phyloP scores from a whole-genome alignment of 495 filamentous ascomycete genomes.

The Penicillium paxilli region DNA sequence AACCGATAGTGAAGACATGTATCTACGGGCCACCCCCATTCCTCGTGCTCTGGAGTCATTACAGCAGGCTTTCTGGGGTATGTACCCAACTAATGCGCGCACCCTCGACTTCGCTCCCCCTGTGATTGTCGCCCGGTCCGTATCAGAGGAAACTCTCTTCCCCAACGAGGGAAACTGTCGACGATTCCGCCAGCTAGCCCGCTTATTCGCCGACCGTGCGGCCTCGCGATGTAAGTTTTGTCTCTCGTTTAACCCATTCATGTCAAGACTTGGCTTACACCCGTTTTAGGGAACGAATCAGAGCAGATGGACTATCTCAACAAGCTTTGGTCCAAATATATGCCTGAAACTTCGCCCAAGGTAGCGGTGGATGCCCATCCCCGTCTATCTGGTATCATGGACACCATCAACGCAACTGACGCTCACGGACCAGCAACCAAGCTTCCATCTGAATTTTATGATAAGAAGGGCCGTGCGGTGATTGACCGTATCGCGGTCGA shows the following conservation, averaged over 20 bases:
- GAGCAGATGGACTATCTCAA: conserved; percentile 86
- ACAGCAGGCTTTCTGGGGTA: conserved; percentile 84
- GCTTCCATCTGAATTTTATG: conserved; percentile 86
- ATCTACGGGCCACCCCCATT: conserved; percentile 82
- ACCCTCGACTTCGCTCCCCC: conserved; percentile 65
- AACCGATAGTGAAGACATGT: conserved; percentile 66
- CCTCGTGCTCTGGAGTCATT: conserved; percentile 84
- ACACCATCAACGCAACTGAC: conserved; percentile 84
- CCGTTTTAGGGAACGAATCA: conserved; percentile 62
- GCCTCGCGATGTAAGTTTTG: conserved; percentile 64
- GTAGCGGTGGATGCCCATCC: conserved; percentile 86
- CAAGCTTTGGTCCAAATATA: conserved; percentile 73
- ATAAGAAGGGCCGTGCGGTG: conserved; percentile 64
- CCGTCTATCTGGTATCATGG: conserved; percentile 85
- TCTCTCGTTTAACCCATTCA: not conserved
- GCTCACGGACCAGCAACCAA: conserved; percentile 80
- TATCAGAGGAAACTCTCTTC: conserved; percentile 85
- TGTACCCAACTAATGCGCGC: conserved; percentile 77
- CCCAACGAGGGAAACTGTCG: conserved; percentile 87
- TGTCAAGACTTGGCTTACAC: not conserved
- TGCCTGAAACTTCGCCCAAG: conserved; percentile 64
- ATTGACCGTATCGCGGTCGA: conserved; percentile 81
- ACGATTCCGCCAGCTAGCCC: conserved; percentile 75
- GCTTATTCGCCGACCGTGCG: conserved; percentile 79
- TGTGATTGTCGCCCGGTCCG: conserved; percentile 70